Evolutionary conservation across 108 stramenopile genomes (phyloP), one percentile per base, ranked within the genome.

Genomic region (Nannochloropsis gaditana): DNA sequence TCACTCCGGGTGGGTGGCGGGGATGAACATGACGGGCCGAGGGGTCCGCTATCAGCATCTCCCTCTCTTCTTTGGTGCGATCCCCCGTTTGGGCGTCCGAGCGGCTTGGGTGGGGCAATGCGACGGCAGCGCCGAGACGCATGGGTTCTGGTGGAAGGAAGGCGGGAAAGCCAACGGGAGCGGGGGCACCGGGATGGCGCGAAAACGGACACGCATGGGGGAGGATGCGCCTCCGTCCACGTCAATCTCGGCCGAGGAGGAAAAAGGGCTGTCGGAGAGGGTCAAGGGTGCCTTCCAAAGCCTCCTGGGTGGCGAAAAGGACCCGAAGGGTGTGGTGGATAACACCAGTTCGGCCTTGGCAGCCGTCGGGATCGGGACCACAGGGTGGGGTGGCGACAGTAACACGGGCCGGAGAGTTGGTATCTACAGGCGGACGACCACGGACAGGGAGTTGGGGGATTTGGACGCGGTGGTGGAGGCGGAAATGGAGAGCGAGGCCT

Each of bases 141-240:
- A 89, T 73, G 88, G 83, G 4, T 89, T 85, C 79, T 89, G 88
- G 88, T 79, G 87, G 87, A 87, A 83, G 42, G 84, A 87, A 45
- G 79, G 19, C 47, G 31, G 31, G 31, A 31, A 31, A 31, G 79
- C 83, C 41, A 87, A 79, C 2, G 84, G 87, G 3, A 45, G 83
- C 0, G 44, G 50, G 1, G 45, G 87, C 8, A 83, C 31, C 19
- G 41, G 43, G 5, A 87, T 83, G 31, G 44, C 43, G 9, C 44
- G 44, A n/a, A 45, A 21, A 3, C 21, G 43, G 17, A 44, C 42
- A 5, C 83, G 21, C 0, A 83, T 44, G 82, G 82, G n/a, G 19
- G 47, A 15, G 11, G 10, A 11, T 50, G 47, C 15, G 47, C 59
- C 59, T 4, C 2, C 6, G 3, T n/a, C 59, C 15, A n/a, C 15